Evolutionary conservation across 2,329 filamentous ascomycete genomes (phyloP).

Genomic region (Calonectria leucothoes): DNA sequence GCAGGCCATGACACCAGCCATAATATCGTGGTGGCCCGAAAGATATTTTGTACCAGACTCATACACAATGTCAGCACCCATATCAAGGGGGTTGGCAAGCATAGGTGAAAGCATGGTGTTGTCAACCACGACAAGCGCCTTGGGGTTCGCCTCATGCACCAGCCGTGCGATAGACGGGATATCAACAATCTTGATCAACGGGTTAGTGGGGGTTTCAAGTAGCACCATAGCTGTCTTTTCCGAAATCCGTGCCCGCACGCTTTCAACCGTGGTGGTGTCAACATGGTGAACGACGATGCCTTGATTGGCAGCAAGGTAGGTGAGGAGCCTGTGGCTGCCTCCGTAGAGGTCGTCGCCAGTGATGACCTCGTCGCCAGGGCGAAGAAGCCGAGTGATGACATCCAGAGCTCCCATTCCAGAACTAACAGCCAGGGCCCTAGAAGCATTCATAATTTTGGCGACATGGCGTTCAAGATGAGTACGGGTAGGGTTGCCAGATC

Average conservation of each 20-base stretch:
- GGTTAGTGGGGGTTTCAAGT: slow-evolving; percentile 96
- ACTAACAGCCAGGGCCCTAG: slow-evolving; percentile 89
- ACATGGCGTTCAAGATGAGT: slow-evolving; percentile 96
- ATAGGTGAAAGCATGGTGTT: slow-evolving; percentile 99
- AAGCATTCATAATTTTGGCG: slow-evolving; percentile 98
- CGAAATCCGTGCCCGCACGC: slow-evolving; percentile 75
- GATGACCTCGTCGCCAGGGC: slow-evolving; percentile 95
- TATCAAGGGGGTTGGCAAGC: slow-evolving; percentile 91
- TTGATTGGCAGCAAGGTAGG: slow-evolving; percentile 88
- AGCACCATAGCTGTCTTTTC: slow-evolving; percentile 94
- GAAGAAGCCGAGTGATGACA: slow-evolving; percentile 90
- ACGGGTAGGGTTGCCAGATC: slow-evolving; percentile 95
- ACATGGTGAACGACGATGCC: slow-evolving; percentile 96
- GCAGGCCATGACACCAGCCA: slow-evolving; percentile 95
- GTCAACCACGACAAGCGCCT: slow-evolving; percentile 89
- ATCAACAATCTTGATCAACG: slow-evolving; percentile 97
- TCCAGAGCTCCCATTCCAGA: slow-evolving; percentile 98
- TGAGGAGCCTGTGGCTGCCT: slow-evolving; percentile 92
- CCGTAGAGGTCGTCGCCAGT: slow-evolving; percentile 98
- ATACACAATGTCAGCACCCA: slow-evolving; percentile 96
- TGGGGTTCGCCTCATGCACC: slow-evolving; percentile 81
- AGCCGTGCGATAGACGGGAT: slow-evolving; percentile 82
- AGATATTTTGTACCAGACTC: slow-evolving; percentile 98
- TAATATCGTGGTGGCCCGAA: slow-evolving; percentile 97
- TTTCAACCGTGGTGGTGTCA: slow-evolving; percentile 85